Conservation (phyloP, 73 alveolate species). For the Paramecium tetraurelia region DNA sequence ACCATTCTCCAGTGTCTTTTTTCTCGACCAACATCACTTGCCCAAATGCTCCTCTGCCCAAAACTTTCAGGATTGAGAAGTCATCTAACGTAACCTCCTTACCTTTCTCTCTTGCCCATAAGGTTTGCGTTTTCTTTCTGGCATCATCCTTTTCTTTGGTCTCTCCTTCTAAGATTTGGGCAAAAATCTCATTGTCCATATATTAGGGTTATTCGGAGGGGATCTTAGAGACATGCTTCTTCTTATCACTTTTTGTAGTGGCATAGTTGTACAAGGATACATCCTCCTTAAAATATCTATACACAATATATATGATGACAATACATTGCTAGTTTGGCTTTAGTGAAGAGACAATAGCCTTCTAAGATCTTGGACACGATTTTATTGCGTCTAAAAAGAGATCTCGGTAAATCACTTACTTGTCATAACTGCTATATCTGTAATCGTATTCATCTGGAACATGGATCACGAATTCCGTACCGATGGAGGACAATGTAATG, state of each 20-base stretch:
- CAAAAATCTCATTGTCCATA: conserved; percentile 53
- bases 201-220: conserved; percentile 52
- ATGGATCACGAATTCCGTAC: conserved; percentile 79
- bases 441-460: conserved; percentile 83
- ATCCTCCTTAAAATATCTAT: conserved; percentile 52
- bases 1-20: conserved; percentile 69
- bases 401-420: conserved; percentile 17
- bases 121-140: conserved; percentile 54
- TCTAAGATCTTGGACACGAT: not conserved
- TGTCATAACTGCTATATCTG: conserved; percentile 68
- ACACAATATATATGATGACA: not conserved
- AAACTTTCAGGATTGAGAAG: conserved; percentile 78
- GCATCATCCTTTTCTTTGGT: conserved; percentile 65
- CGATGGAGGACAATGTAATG: conserved; percentile 43
- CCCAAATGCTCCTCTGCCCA: conserved; percentile 92
- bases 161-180: conserved; percentile 36
- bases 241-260: conserved; percentile 62
- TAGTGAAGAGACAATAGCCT: not conserved
- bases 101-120: conserved; percentile 63
- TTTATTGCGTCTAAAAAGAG: not conserved
- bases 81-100: conserved; percentile 71
- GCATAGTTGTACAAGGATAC: conserved; percentile 61
- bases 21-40: conserved; percentile 84
- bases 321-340: conserved; percentile 16
- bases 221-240: conserved; percentile 57